Percentiles rank a stretch among this genome's conserved stretches.
Conservation (phyloP, 768 basidiomycete species). For the Xerocomellus chrysenteron region DNA sequence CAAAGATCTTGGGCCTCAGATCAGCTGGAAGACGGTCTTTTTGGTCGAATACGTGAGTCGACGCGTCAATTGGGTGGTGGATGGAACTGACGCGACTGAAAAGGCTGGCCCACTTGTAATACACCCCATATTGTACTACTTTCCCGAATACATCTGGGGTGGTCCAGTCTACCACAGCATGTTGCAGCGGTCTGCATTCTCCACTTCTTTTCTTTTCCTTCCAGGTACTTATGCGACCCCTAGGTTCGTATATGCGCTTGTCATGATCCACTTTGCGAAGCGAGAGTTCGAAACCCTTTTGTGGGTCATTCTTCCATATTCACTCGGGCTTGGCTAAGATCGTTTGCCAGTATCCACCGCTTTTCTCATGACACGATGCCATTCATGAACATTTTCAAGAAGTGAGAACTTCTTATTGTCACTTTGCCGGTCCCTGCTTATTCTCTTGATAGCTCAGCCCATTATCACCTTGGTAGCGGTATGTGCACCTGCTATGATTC, state of each 20-base stretch:
- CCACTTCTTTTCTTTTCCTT: not conserved
- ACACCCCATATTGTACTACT: slow-evolving; percentile 81
- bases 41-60: slow-evolving; percentile 88
- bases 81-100: slow-evolving; percentile 1
- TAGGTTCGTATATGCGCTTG: slow-evolving; percentile 70
- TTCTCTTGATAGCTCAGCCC: slow-evolving; percentile 60
- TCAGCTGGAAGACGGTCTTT: slow-evolving; percentile 87
- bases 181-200: slow-evolving; percentile 62
- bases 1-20: slow-evolving; percentile 91
- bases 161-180: slow-evolving; percentile 66
- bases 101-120: slow-evolving; percentile 87
- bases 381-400: slow-evolving; percentile 78
- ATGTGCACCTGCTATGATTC: slow-evolving; percentile 3
- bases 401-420: slow-evolving; percentile 49
- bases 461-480: slow-evolving; percentile 85
- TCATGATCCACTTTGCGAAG: slow-evolving; percentile 87
- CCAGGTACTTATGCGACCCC: slow-evolving; percentile 6
- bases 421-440: not conserved
- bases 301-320: slow-evolving; percentile 40
- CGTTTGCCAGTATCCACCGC: slow-evolving; percentile 71
- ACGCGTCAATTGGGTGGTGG: not conserved
- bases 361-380: slow-evolving; percentile 98
- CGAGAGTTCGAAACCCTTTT: slow-evolving; percentile 92
- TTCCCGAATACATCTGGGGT: slow-evolving; percentile 70
- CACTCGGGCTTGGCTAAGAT: not conserved